A percentile compares a stretch with the other conserved stretches of the same genome.
phyloP scores from a whole-genome alignment of 108 stramenopile genomes.

The Fistulifera pelliculosa region DNA sequence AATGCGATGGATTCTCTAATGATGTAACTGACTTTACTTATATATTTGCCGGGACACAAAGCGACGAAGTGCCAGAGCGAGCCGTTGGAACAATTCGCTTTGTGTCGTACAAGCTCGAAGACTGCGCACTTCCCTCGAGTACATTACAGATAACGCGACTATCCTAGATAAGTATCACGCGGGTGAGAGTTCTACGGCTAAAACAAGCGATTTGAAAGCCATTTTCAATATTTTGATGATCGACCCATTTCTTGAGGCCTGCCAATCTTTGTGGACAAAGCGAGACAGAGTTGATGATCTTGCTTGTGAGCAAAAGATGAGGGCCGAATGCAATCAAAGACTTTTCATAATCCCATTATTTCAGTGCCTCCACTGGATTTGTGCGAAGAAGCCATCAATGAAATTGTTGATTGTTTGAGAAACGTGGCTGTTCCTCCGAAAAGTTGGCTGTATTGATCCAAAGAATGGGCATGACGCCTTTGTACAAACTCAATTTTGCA shows the following conservation, averaged over 20 bases:
- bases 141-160: not conserved
- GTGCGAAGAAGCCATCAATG: slow-evolving; percentile 14
- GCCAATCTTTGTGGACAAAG: not conserved
- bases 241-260: slow-evolving; percentile 6
- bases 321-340: not conserved
- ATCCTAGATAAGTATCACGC: too few relatives aligned
- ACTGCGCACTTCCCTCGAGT: not conserved
- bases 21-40: slow-evolving; percentile 32
- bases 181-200: not conserved
- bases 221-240: slow-evolving; percentile 1
- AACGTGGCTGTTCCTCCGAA: slow-evolving; percentile 23
- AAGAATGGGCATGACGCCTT: not conserved
- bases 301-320: not conserved
- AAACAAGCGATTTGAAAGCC: not conserved
- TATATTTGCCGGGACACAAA: slow-evolving; percentile 27
- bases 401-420: slow-evolving; percentile 26
- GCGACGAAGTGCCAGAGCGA: slow-evolving; percentile 41
- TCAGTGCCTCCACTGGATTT: too few relatives aligned
- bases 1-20: slow-evolving; percentile 8
- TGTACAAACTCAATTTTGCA: slow-evolving; percentile 14
- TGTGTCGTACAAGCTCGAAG: slow-evolving; percentile 11
- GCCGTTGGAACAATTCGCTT: slow-evolving; percentile 33
- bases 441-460: slow-evolving; percentile 1
- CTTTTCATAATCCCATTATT: not conserved
- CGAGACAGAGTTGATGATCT: not conserved